Evolutionary conservation across 441 rosid genomes (phyloP).

Genomic region (Erodium moschatum): DNA sequence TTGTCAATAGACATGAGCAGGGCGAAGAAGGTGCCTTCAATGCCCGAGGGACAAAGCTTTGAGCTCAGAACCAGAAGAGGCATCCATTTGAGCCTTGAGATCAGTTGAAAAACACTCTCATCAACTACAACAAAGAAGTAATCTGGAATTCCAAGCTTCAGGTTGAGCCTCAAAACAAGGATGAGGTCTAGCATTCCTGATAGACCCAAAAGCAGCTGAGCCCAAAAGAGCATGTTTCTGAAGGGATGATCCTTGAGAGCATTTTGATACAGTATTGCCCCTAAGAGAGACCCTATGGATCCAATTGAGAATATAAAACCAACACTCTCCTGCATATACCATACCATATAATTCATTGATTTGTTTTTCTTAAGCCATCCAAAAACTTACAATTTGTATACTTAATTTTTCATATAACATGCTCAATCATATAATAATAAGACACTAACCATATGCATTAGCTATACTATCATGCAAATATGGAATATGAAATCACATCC

Average conservation of each 20-base stretch:
- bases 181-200: slow-evolving; percentile 86
- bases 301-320: slow-evolving; percentile 84
- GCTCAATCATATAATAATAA: not conserved
- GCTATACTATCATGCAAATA: not conserved
- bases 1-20: slow-evolving; percentile 94
- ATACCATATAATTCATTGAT: not conserved
- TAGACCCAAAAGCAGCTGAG: slow-evolving; percentile 66
- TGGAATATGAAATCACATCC: not conserved
- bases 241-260: slow-evolving; percentile 62
- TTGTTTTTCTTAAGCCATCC: not conserved
- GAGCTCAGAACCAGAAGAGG: slow-evolving; percentile 83
- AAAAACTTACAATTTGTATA: not conserved
- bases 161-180: slow-evolving; percentile 68
- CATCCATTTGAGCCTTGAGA: slow-evolving; percentile 81
- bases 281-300: slow-evolving; percentile 67
- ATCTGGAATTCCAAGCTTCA: slow-evolving; percentile 63
- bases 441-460: not conserved
- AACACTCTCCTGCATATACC: slow-evolving; percentile 59
- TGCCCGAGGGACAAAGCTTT: slow-evolving; percentile 85
- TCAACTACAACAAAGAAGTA: slow-evolving; percentile 65
- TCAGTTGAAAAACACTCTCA: slow-evolving; percentile 55
- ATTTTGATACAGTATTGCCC: slow-evolving; percentile 65
- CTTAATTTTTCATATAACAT: not conserved
- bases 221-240: slow-evolving; percentile 62
- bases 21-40: slow-evolving; percentile 96